phyloP scores from a whole-genome alignment of 75 land plant genomes.

The Azolla pinnata region DNA sequence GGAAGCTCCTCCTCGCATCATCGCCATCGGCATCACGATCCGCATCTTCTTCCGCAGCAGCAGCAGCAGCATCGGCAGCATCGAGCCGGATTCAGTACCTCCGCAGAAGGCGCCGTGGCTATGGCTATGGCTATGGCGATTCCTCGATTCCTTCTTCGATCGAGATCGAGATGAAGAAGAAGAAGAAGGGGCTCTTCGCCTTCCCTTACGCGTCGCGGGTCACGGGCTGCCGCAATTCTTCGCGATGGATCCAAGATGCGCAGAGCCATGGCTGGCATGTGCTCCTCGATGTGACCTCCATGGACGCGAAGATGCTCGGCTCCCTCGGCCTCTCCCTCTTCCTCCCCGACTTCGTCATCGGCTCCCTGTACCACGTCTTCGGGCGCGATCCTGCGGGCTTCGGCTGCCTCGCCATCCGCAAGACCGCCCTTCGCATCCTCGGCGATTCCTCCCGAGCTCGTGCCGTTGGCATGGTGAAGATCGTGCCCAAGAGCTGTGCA shows the following conservation, averaged over 20 bases:
- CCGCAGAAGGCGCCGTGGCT: too few relatives aligned
- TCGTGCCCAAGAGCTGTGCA: slow-evolving; percentile 7
- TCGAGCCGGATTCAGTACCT: too few relatives aligned
- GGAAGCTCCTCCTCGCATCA: slow-evolving; percentile 12
- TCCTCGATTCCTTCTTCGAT: too few relatives aligned
- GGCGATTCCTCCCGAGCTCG: slow-evolving; percentile 20
- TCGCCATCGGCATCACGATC: not conserved
- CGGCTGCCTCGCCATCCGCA: slow-evolving; percentile 25
- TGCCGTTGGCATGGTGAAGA: slow-evolving; percentile 20
- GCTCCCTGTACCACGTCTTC: slow-evolving; percentile 26
- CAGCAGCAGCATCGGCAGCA: too few relatives aligned
- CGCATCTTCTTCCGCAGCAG: too few relatives aligned
- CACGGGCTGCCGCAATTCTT: slow-evolving; percentile 19
- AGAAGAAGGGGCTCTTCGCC: slow-evolving; percentile 16
- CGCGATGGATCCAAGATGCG: slow-evolving; percentile 22
- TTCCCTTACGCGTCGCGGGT: slow-evolving; percentile 19
- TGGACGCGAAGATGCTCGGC: slow-evolving; percentile 15
- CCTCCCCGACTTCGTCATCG: slow-evolving; percentile 23
- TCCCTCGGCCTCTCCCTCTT: slow-evolving; percentile 13
- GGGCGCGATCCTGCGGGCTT: slow-evolving; percentile 31
- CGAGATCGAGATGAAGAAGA: not conserved
- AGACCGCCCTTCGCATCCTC: slow-evolving; percentile 7
- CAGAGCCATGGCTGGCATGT: slow-evolving; percentile 23
- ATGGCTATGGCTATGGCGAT: too few relatives aligned
- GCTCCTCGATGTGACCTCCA: slow-evolving; percentile 22